Percentiles rank a stretch among this genome's conserved stretches.
Conservation (phyloP, 768 basidiomycete genomes). For the Boletellus emodensis region DNA sequence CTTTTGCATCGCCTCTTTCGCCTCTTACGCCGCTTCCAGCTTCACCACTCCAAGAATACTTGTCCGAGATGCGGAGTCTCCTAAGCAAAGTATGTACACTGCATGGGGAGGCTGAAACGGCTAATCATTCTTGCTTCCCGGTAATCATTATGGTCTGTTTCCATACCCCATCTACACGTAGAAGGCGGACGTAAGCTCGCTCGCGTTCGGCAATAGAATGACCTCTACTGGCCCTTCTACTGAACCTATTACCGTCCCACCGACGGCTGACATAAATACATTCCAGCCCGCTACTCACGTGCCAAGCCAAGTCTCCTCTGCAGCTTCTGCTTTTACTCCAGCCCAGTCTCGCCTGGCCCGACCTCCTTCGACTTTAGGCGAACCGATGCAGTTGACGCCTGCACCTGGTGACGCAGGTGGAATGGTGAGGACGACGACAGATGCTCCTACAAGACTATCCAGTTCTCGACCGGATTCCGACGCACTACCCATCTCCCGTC, state of each 20-base stretch:
- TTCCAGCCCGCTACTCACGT: not conserved
- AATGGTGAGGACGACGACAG: not conserved
- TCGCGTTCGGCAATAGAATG: not conserved
- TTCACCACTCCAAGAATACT: constrained; percentile 34
- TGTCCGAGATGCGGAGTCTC: constrained; percentile 11
- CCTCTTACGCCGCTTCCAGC: constrained; percentile 51
- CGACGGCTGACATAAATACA: constrained; percentile 3
- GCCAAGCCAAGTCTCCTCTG: not conserved
- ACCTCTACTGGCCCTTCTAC: not conserved
- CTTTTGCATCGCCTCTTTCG: constrained; percentile 29
- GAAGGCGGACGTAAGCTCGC: constrained; percentile 3
- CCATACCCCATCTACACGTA: not conserved
- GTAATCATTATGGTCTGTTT: not conserved
- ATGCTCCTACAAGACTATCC: not conserved
- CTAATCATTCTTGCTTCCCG: not conserved
- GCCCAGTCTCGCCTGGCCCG: constrained; percentile 4
- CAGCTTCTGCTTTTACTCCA: not conserved
- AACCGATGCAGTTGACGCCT: constrained; percentile 1
- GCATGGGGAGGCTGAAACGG: not conserved
- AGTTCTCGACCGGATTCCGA: not conserved
- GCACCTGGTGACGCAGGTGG: not conserved
- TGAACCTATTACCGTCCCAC: not conserved
- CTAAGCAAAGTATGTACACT: constrained; percentile 18
- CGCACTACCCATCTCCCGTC: not conserved
- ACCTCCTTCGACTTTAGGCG: not conserved